Evolutionary conservation across 2,329 filamentous ascomycete species (phyloP).

Genomic region (Fusarium sp.): DNA sequence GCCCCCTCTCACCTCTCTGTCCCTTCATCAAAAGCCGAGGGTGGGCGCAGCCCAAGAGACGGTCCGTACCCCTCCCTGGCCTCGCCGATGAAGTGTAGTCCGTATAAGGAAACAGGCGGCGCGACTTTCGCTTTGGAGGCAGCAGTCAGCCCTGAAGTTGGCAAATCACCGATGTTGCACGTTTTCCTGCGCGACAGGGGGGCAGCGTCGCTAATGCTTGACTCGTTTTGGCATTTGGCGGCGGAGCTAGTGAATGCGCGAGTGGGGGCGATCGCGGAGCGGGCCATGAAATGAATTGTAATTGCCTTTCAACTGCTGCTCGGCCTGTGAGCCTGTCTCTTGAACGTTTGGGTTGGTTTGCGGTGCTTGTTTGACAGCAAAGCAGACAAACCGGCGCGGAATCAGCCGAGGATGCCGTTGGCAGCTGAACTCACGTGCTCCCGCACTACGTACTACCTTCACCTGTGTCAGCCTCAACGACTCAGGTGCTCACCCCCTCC

Average conservation of each 20-base stretch:
- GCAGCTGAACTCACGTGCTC: too few relatives aligned
- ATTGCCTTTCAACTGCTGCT: too few relatives aligned
- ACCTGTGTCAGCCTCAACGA: too few relatives aligned
- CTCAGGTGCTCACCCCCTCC: too few relatives aligned
- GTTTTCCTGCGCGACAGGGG: background rate
- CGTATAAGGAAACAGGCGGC: constrained; percentile 9
- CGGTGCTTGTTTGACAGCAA: too few relatives aligned
- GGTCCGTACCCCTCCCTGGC: constrained; percentile 7
- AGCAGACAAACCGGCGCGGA: too few relatives aligned
- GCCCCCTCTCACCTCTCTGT: background rate
- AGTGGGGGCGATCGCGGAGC: background rate
- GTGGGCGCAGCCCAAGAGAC: constrained; percentile 2
- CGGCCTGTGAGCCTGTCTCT: too few relatives aligned
- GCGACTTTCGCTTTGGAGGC: constrained; percentile 1
- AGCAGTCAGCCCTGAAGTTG: background rate
- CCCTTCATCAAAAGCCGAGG: constrained; percentile 7
- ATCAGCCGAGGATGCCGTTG: too few relatives aligned
- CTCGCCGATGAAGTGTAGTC: background rate
- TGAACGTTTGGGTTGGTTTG: too few relatives aligned
- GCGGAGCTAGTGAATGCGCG: background rate
- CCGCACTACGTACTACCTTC: too few relatives aligned
- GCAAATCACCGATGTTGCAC: constrained; percentile 8
- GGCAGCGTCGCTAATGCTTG: background rate
- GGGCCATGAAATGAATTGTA: background rate
- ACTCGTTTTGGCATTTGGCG: background rate